Conservation (phyloP, 164 flowering plant species). For the Saururus chinensis region DNA sequence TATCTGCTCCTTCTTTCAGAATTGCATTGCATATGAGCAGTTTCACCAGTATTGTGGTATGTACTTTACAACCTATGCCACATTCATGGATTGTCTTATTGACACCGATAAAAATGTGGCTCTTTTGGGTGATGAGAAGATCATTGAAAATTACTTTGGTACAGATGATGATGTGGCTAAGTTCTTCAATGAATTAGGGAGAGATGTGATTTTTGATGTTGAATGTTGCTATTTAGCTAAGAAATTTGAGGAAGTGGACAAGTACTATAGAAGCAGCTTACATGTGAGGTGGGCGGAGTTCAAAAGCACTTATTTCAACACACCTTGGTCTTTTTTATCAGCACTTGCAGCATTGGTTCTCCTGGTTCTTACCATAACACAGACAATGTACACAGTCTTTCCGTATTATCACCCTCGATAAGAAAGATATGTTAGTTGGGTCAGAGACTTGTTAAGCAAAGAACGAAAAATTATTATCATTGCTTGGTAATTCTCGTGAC, state of each 20-base stretch:
- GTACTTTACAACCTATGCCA: conserved; percentile 4
- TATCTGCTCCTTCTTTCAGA: conserved; percentile 1
- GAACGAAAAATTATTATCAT: no score
- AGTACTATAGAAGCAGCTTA: neutral
- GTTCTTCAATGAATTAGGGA: conserved; percentile 2
- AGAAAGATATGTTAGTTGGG: no score
- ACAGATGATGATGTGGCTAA: conserved; percentile 2
- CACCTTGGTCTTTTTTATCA: conserved; percentile 2
- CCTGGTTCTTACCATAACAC: neutral
- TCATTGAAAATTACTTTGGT: conserved; percentile 2
- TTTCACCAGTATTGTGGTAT: neutral
- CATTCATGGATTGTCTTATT: conserved; percentile 5
- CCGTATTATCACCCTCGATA: neutral
- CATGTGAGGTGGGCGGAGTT: conserved; percentile 1
- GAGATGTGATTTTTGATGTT: neutral
- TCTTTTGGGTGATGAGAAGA: neutral
- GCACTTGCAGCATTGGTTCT: neutral
- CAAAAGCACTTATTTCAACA: neutral
- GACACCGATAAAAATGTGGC: neutral
- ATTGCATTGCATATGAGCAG: conserved; percentile 4
- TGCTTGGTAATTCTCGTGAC: no score
- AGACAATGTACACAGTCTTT: neutral
- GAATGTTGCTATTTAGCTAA: neutral
- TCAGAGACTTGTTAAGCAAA: no score
- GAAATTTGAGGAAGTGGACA: neutral